phyloP scores from a whole-genome alignment of 192 early-diverging fungal species.

The Entomortierella parvispora region DNA sequence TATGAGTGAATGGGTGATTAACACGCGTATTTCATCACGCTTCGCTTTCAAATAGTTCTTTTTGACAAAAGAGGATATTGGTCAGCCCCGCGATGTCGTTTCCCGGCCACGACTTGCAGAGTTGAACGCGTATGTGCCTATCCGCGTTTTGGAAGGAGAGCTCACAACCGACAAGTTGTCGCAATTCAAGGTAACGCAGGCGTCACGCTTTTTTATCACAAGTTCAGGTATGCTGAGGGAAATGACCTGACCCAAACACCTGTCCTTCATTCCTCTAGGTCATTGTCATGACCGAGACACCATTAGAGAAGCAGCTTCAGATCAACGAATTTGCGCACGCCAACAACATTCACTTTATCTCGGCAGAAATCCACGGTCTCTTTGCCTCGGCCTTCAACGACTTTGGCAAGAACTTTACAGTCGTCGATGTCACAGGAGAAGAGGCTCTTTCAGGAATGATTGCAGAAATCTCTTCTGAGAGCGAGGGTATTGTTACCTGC shows the following conservation, averaged over 20 bases:
- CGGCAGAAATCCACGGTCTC: slow-evolving; percentile 88
- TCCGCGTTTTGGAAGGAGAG: slow-evolving; percentile 82
- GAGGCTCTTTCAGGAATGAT: slow-evolving; percentile 93
- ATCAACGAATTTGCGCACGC: slow-evolving; percentile 86
- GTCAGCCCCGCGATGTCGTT: slow-evolving; percentile 83
- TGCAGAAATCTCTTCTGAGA: slow-evolving; percentile 78
- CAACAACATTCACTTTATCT: slow-evolving; percentile 85
- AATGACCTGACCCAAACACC: background rate
- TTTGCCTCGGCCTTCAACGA: slow-evolving; percentile 97
- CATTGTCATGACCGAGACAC: slow-evolving; percentile 88
- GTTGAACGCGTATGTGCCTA: slow-evolving; percentile 97
- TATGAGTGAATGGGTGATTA: no score
- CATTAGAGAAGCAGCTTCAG: slow-evolving; percentile 81
- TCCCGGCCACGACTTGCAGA: slow-evolving; percentile 87
- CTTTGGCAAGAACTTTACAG: slow-evolving; percentile 90
- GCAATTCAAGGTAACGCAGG: slow-evolving; percentile 60
- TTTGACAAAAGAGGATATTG: slow-evolving; percentile 83
- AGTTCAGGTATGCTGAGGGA: background rate
- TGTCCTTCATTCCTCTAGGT: slow-evolving; percentile 57
- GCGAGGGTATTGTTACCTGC: slow-evolving; percentile 91
- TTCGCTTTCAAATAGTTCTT: slow-evolving; percentile 79
- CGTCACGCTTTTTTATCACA: slow-evolving; percentile 1
- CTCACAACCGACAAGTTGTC: slow-evolving; percentile 73
- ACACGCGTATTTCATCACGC: background rate
- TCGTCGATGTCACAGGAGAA: slow-evolving; percentile 92